Evolutionary conservation across 83 land plant species (phyloP).

Genomic region (Picea abies): DNA sequence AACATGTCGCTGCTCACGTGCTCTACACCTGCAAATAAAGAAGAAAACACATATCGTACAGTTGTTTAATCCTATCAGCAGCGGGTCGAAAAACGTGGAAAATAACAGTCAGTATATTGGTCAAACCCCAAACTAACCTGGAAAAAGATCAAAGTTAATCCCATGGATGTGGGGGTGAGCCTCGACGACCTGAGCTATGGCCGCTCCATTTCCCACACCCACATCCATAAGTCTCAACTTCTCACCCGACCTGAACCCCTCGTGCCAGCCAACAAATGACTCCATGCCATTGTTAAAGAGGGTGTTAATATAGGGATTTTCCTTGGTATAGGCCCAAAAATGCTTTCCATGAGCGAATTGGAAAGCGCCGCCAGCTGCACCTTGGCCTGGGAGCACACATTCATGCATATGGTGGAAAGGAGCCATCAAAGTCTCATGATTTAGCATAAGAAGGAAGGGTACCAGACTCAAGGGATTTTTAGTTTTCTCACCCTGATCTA

Average conservation of each 20-base stretch:
- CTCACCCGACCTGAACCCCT: background rate
- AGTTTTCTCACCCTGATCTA: background rate
- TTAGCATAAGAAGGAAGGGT: background rate
- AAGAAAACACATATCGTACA: background rate
- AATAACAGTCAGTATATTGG: too few relatives aligned
- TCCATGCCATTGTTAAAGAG: background rate
- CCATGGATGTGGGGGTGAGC: slow-evolving; percentile 2
- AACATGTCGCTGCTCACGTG: slow-evolving; percentile 65
- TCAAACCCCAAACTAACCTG: background rate
- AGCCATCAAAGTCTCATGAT: background rate
- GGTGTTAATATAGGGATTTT: background rate
- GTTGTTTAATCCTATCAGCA: too few relatives aligned
- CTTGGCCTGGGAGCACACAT: background rate
- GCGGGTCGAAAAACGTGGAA: too few relatives aligned
- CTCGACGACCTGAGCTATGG: background rate
- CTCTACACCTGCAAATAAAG: slow-evolving; percentile 43
- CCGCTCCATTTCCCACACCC: background rate
- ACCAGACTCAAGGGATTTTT: background rate
- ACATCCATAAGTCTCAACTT: background rate
- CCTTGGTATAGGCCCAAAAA: background rate
- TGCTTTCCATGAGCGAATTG: background rate
- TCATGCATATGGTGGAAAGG: background rate
- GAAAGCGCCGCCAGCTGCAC: background rate
- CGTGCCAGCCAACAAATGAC: background rate
- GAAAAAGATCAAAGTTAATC: slow-evolving; percentile 31